Base-by-base conservation (phyloP, 2,329 filamentous ascomycete species). In the Phialophora macrospora region DNA sequence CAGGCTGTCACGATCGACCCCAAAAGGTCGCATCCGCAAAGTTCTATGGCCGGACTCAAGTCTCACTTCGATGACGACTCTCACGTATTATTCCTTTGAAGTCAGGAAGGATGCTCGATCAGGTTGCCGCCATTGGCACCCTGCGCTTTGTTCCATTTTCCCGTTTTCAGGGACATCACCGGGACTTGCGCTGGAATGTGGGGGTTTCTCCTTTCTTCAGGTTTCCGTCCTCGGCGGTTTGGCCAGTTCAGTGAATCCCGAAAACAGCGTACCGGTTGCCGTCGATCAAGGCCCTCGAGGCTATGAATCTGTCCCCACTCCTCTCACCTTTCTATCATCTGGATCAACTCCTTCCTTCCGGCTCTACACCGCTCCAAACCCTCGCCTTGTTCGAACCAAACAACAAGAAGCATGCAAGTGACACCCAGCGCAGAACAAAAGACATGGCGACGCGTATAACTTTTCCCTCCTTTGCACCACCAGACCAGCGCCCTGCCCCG, bases 381-480 rank as follows among this genome's bases (percentile, higher is more conserved):
- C n/a, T 38, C 2, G 6, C 17, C 24, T 56, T 24, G 26, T 12
- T 34, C 32, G 20, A 34, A n/a, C 22, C 54, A 20, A 41, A 8
- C 48, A 51, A 51, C 48, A 20, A 51, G 30, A 56, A 34, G 30
- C 17, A 56, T n/a, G 22, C 20, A 41, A 41, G 30, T 24, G 20
- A 38, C 28, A 57, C 3, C 55, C 34, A 1, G 12, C 20, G 11
- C 55, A 26, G 32, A 26, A 22, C 28, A 52, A 60, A 24, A 20
- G 30, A 60, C 32, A 57, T 63, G 41, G 49, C 52, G 14, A 20
- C 55, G n/a, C 49, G n/a, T 22, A 20, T n/a, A 34, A 55, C 26
- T 52, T 12, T 60, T 4, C 57, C 44, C 26, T 51, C 52, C 24
- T 60, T 60, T 9, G 26, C 32, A 20, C 55, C 55, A 44, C 55